Conservation (phyloP, 306 rosid species). For the Malus sylvestris region DNA sequence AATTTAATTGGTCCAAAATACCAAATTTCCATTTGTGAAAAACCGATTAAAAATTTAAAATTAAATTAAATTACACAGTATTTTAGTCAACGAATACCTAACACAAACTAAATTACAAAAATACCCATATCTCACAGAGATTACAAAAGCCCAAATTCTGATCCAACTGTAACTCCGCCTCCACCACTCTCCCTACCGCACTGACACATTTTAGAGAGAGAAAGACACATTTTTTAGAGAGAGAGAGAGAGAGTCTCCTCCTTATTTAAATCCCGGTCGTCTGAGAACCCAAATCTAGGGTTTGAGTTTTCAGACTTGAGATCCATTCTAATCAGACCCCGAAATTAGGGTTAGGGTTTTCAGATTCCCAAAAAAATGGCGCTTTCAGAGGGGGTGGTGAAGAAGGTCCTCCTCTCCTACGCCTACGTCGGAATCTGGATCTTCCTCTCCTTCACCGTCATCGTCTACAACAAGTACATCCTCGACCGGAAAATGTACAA, state of each 20-base stretch:
- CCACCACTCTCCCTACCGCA: not conserved
- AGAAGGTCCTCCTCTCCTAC: conserved; percentile 75
- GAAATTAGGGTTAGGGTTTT: conserved; percentile 31
- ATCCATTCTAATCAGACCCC: not conserved
- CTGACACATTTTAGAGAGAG: not conserved
- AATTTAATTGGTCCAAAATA: too few relatives aligned
- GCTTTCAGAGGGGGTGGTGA: conserved; percentile 65
- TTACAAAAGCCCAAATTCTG: not conserved
- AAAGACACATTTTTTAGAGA: too few relatives aligned
- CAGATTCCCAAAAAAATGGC: conserved; percentile 34
- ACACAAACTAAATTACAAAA: not conserved
- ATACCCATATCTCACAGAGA: not conserved
- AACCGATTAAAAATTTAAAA: not conserved
- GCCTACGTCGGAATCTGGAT: conserved; percentile 83
- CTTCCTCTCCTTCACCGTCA: conserved; percentile 91
- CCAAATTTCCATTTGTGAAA: too few relatives aligned
- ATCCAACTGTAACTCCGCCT: not conserved
- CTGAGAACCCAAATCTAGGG: conserved; percentile 16
- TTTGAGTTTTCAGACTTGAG: conserved; percentile 22
- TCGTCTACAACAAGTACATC: conserved; percentile 94
- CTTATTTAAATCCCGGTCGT: not conserved
- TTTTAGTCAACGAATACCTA: not conserved
- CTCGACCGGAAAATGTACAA: conserved; percentile 86
- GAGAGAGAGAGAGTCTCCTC: not conserved
- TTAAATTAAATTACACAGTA: not conserved